phyloP scores from a whole-genome alignment of 192 early-diverging fungal species.

The Coemansia sp. region DNA sequence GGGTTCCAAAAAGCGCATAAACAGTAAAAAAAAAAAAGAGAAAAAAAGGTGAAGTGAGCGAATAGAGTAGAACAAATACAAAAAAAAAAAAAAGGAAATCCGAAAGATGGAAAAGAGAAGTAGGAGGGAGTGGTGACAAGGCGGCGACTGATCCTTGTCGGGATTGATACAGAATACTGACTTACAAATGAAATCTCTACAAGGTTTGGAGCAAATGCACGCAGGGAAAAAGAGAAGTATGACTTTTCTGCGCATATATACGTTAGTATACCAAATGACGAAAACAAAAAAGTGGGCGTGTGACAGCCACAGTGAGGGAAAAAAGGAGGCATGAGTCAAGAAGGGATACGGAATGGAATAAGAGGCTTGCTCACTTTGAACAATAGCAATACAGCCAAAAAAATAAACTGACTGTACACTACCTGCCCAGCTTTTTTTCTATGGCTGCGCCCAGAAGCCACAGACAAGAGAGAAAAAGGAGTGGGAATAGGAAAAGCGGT shows the following conservation, averaged over 20 bases:
- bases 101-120: slow-evolving; percentile 8
- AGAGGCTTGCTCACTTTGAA: background rate
- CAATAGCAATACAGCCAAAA: slow-evolving; percentile 2
- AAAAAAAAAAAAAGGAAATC: slow-evolving; percentile 4
- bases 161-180: slow-evolving; percentile 1
- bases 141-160: slow-evolving; percentile 3
- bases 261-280: background rate
- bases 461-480: background rate
- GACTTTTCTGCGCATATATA: slow-evolving; percentile 7
- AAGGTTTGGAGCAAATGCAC: slow-evolving; percentile 5
- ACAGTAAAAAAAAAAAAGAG: background rate
- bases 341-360: background rate
- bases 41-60: background rate
- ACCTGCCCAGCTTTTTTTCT: too few species aligned
- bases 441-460: slow-evolving; percentile 8
- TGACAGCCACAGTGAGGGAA: background rate
- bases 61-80: background rate
- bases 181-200: slow-evolving; percentile 9
- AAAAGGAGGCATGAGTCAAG: slow-evolving; percentile 2
- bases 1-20: background rate
- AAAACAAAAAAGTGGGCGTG: too few species aligned
- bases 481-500: too few species aligned
- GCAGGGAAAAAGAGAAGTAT: background rate
- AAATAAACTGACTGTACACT: too few species aligned
- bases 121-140: background rate